Evolutionary conservation across 2,329 filamentous ascomycete genomes (phyloP).

Genomic region (Aspergillus neotritici): DNA sequence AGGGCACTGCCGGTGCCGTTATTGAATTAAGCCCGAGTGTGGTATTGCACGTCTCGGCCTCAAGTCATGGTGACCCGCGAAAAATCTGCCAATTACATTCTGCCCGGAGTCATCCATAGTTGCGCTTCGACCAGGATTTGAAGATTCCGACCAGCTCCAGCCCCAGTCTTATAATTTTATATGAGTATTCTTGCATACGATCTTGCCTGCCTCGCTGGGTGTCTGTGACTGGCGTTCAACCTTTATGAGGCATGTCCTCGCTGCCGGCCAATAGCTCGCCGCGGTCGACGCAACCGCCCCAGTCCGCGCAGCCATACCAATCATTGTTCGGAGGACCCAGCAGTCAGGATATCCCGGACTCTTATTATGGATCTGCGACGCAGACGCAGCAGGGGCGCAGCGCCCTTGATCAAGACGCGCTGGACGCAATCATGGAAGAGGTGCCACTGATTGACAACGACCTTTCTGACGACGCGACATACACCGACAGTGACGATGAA

Average conservation of each 20-base stretch:
- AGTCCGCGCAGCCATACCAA: slow-evolving; percentile 27
- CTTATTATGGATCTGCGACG: slow-evolving; percentile 5
- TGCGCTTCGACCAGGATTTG: too few species aligned
- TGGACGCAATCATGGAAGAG: slow-evolving; percentile 19
- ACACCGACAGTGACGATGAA: slow-evolving; percentile 16
- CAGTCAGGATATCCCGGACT: slow-evolving; percentile 14
- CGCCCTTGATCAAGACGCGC: slow-evolving; percentile 12
- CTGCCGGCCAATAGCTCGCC: slow-evolving; percentile 19
- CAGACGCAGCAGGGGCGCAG: slow-evolving; percentile 3
- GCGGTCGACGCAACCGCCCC: slow-evolving; percentile 14
- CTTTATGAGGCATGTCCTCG: slow-evolving; percentile 26
- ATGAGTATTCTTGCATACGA: not conserved
- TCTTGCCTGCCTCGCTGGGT: not conserved
- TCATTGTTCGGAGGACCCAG: slow-evolving; percentile 28
- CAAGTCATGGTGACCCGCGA: too few species aligned
- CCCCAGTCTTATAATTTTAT: not conserved
- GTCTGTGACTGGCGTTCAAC: not conserved
- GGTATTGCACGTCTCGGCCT: too few species aligned
- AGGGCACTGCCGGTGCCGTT: too few species aligned
- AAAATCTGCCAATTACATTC: too few species aligned
- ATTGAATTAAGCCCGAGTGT: too few species aligned
- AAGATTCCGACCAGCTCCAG: too few species aligned
- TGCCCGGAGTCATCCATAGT: too few species aligned
- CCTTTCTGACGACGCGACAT: slow-evolving; percentile 22
- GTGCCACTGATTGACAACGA: slow-evolving; percentile 14